Evolutionary conservation across 2,329 filamentous ascomycete genomes (phyloP).

Genomic region (Botrytis cinerea): DNA sequence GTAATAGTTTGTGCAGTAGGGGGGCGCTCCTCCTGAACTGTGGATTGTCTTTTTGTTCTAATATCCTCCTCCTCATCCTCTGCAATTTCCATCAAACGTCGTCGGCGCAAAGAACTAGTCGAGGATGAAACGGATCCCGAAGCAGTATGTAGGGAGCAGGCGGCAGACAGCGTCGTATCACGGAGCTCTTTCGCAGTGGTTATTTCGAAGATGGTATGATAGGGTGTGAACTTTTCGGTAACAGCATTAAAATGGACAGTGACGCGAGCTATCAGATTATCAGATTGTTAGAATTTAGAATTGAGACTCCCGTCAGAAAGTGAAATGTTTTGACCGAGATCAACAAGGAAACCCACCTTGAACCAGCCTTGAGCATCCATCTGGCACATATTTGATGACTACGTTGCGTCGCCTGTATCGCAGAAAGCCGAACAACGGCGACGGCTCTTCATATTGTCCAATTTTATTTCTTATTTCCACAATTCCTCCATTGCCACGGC

Average conservation of each 20-base stretch:
- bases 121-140: conserved; percentile 85
- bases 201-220: conserved; percentile 83
- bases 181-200: conserved; percentile 74
- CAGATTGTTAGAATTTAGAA: conserved; percentile 26
- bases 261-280: conserved; percentile 66
- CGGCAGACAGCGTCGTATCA: conserved; percentile 83
- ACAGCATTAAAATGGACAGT: conserved; percentile 70
- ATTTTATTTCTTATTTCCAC: conserved; percentile 80
- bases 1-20: conserved; percentile 36
- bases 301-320: conserved; percentile 30
- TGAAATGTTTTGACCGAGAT: conserved; percentile 32
- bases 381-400: conserved; percentile 88
- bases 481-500: conserved; percentile 77
- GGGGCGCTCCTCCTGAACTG: conserved; percentile 50
- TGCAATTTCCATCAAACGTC: conserved; percentile 86
- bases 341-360: conserved; percentile 66
- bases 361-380: conserved; percentile 84
- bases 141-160: conserved; percentile 86
- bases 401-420: conserved; percentile 88
- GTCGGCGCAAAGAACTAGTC: conserved; percentile 73
- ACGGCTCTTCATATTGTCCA: conserved; percentile 76
- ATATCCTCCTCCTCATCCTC: conserved; percentile 75
- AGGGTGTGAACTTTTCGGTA: conserved; percentile 74
- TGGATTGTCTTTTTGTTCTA: conserved; percentile 60
- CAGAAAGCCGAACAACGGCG: conserved; percentile 88